Evolutionary conservation across 371 early-diverging fungal genomes (phyloP), one percentile per base, ranked within the genome.

Genomic region (Funneliformis caledonium): DNA sequence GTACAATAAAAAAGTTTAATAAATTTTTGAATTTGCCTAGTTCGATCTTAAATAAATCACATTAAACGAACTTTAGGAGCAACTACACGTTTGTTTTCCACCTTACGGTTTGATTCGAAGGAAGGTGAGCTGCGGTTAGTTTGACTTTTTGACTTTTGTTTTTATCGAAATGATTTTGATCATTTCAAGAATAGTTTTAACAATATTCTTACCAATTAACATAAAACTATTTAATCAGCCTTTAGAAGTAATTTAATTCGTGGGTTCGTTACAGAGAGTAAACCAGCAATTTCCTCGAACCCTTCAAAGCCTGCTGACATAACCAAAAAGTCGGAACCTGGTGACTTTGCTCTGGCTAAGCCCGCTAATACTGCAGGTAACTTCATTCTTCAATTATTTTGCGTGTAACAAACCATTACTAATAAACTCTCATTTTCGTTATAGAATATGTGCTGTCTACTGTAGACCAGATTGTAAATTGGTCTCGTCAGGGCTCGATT

Each of bases 401-500:
- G 16, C 1, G 5, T 62, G 9, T 1, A 31, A 26, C 37, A 12
- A 48, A 2, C 33, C 16, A n/a, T 73, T 48, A n/a, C 10, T 70
- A 4, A 43, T 67, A 16, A 31, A 22, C 4, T 64, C 22, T 50
- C 68, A n/a, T 68, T 31, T 77, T 9, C 37, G 11, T 22, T 76
- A 50, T 77, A 92, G 94, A 94, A 82, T 92, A 89, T 82, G 94
- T 93, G 14, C 86, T 96, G 42, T 93, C 96, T 56, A 94, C 95
- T 37, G 91, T 96, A 52, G 98, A 98, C 85, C 92, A 95, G 86
- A 89, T 98, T 78, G 91, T 97, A 81, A 97, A 93, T 90, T 98
- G 97, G 96, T 94, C 93, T 61, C 95, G 97, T 86, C 95, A 97
- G 74, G 92, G 94, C 65, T 97, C 97, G 52, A 91, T 96, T 80